Percentiles rank a stretch among this genome's conserved stretches.
phyloP scores from a whole-genome alignment of 129 eudicot species.

The Heracleum sosnowskyi region DNA sequence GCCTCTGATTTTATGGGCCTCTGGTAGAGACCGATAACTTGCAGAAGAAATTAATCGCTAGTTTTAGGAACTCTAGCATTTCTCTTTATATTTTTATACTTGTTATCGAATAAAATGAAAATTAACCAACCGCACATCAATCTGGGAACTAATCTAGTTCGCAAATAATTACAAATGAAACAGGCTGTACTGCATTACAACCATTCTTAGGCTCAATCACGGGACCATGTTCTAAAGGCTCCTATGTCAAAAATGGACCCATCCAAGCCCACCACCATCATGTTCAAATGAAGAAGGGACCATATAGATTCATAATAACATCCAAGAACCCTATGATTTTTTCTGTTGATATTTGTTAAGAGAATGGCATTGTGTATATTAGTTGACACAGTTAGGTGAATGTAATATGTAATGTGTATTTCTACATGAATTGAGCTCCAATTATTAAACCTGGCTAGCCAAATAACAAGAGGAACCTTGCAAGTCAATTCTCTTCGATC shows the following conservation, averaged over 20 bases:
- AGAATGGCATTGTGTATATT: not conserved
- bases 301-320: not conserved
- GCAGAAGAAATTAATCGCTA: too few relatives aligned
- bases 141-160: not conserved
- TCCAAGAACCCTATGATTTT: not conserved
- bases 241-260: not conserved
- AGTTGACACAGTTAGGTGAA: not conserved
- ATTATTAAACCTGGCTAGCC: not conserved
- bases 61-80: too few relatives aligned
- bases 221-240: not conserved
- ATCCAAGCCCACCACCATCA: not conserved
- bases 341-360: not conserved
- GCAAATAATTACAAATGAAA: not conserved
- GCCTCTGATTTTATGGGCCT: too few relatives aligned
- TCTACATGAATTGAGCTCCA: not conserved
- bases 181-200: not conserved
- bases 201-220: not conserved
- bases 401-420: too few relatives aligned
- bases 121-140: too few relatives aligned
- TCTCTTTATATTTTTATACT: too few relatives aligned
- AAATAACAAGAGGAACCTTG: not conserved
- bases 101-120: too few relatives aligned
- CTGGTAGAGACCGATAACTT: too few relatives aligned
- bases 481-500: not conserved
- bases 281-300: conserved; percentile 2